Conservation (phyloP, 2,329 filamentous ascomycete species). For the Amesomyces nigricolor region DNA sequence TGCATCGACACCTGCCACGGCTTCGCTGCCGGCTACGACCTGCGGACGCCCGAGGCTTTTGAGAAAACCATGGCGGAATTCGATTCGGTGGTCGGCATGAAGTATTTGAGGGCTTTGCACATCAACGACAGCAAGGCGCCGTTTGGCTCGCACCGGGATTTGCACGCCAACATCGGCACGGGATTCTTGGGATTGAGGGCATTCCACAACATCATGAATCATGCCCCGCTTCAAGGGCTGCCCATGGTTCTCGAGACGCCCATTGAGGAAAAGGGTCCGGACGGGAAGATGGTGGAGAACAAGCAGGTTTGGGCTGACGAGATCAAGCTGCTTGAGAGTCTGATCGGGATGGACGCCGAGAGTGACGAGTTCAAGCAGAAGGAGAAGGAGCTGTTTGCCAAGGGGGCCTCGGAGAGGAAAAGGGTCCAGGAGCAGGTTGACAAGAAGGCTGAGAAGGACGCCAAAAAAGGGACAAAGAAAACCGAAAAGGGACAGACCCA, state of each 20-base stretch:
- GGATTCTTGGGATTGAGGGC: constrained; percentile 86
- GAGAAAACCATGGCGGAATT: constrained; percentile 68
- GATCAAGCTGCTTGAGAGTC: constrained; percentile 86
- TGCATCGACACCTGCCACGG: constrained; percentile 97
- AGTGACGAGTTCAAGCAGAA: constrained; percentile 64
- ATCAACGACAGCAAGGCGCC: constrained; percentile 96
- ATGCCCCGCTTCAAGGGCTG: constrained; percentile 65
- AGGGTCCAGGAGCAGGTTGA: constrained; percentile 76
- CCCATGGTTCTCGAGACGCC: constrained; percentile 98
- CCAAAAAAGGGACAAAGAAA: constrained; percentile 39
- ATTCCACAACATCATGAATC: constrained; percentile 89
- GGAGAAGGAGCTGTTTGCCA: constrained; percentile 59
- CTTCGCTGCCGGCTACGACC: constrained; percentile 89
- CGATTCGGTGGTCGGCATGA: constrained; percentile 67
- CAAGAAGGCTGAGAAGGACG: constrained; percentile 60
- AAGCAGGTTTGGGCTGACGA: constrained; percentile 83
- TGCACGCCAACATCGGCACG: constrained; percentile 95
- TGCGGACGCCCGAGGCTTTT: constrained; percentile 71
- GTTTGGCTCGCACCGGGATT: constrained; percentile 70
- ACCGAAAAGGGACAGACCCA: constrained; percentile 27
- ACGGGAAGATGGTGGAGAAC: constrained; percentile 68
- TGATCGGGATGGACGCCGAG: constrained; percentile 78
- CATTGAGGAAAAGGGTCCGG: constrained; percentile 63
- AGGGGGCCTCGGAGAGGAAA: constrained; percentile 65
- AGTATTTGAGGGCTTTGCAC: constrained; percentile 81